phyloP scores from a whole-genome alignment of 2,329 filamentous ascomycete genomes.

The Pseudocercospora vitis region DNA sequence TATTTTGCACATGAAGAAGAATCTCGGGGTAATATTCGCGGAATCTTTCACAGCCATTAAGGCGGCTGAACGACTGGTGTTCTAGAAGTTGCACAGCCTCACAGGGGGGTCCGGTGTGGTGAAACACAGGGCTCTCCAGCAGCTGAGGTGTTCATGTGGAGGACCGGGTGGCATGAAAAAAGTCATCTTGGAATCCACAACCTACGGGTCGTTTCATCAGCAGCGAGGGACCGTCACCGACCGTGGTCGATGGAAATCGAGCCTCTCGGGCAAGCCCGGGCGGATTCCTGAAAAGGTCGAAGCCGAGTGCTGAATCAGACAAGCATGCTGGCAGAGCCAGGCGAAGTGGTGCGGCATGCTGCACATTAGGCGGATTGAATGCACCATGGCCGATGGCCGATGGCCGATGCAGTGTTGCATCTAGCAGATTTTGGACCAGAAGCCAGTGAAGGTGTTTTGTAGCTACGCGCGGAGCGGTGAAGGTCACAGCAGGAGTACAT shows the following conservation, averaged over 20 bases:
- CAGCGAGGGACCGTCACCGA: not conserved
- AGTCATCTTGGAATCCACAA: not conserved
- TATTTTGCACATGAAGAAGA: not conserved
- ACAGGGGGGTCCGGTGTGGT: not conserved
- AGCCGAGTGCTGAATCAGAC: conserved; percentile 9
- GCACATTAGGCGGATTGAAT: conserved; percentile 6
- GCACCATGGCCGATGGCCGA: conserved; percentile 12
- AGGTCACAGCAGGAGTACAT: conserved; percentile 4
- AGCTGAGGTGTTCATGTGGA: conserved; percentile 5
- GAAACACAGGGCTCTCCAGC: not conserved
- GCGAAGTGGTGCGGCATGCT: not conserved
- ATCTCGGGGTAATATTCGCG: not conserved
- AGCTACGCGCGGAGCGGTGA: conserved; percentile 7
- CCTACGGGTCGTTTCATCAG: not conserved
- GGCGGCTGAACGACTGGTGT: not conserved
- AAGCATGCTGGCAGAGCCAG: not conserved
- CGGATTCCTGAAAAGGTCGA: conserved; percentile 5
- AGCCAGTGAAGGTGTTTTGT: conserved; percentile 11
- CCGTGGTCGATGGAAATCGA: conserved; percentile 7
- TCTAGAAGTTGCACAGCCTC: conserved; percentile 6
- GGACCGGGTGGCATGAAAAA: not conserved
- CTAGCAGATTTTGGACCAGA: conserved; percentile 10
- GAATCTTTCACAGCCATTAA: not conserved
- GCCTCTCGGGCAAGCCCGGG: conserved; percentile 7
- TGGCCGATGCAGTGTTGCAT: conserved; percentile 13